Evolutionary conservation across 2,329 filamentous ascomycete species (phyloP), one percentile per base, ranked within the genome.

Genomic region (Neofusicoccum parvum): DNA sequence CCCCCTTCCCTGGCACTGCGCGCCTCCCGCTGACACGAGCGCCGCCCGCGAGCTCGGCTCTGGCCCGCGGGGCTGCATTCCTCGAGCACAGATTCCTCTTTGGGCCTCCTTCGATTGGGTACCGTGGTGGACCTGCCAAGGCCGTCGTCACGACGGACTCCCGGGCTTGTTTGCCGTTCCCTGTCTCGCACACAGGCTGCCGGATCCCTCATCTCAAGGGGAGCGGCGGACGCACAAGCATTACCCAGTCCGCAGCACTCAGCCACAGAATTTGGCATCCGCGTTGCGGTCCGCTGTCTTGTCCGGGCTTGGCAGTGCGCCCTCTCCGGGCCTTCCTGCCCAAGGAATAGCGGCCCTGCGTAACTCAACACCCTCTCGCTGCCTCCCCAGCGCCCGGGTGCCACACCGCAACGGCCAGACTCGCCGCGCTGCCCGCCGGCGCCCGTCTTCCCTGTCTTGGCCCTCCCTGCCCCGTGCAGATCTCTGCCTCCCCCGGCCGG

Each of bases 231-330:
- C 17, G 59, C 48, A 62, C 59, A 50, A 62, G 45, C 58, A 59
- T 50, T 41, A 50, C 32, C 45, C 56, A 62, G 43, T 63, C 48
- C 54, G 23, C 54, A 37, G 41, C 56, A 17, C 64, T 53, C 64
- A 65, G 64, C 64, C 54, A 65, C 64, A 53, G 23, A 65, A 45
- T 46, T 62, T 65, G 46, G 64, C 64, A 65, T 65, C 53, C 46
- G 64, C 54, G 36, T 17, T 53, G 56, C 64, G 54, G 53, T 65
- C 64, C 64, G 64, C 64, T 49, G 37, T 53, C 64, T 60, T 65
- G 46, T 53, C 64, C 46, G 46, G 63, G 41, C 62, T 64, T 64
- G 62, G 62, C 62, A 11, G 37, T 36, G 46, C 48, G 46, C 49
- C 59, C 59, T 56, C 36, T 36, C 34, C 51, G 37, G 37, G n/a